These are phyloP conservation scores for Colletotrichum sp. DNA, from an alignment of 2,329 filamentous ascomycete genomes.

Conservation along the genomic window DNA sequence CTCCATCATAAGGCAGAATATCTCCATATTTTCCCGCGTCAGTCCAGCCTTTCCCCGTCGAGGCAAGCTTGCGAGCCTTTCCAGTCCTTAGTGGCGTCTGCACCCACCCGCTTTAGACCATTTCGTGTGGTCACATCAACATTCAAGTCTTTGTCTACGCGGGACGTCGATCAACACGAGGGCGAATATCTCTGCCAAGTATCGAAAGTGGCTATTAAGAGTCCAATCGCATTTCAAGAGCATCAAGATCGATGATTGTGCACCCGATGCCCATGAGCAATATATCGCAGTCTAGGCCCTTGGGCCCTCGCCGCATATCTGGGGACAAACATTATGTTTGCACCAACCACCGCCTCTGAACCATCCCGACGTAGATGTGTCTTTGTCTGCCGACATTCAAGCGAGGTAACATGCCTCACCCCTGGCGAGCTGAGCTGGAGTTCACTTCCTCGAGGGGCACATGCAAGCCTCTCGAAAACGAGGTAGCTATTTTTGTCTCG, in stretches of 20 bases:
- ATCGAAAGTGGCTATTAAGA: not conserved
- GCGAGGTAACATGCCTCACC: not conserved
- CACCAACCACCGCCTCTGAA: not conserved
- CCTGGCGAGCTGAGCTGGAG: not conserved
- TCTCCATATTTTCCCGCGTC: not conserved
- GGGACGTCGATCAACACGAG: not conserved
- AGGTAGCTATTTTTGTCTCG: not conserved
- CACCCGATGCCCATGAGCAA: not conserved
- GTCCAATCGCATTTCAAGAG: not conserved
- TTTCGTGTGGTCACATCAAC: not conserved
- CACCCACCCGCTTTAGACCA: not conserved
- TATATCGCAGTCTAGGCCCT: not conserved
- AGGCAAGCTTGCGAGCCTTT: not conserved
- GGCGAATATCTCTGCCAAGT: not conserved
- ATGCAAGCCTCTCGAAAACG: not conserved
- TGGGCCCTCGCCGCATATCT: not conserved
- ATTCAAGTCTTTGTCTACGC: not conserved
- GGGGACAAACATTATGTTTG: not conserved
- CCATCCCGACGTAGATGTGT: not conserved
- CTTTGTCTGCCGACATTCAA: not conserved
- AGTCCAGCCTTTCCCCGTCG: not conserved
- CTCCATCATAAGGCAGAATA: not conserved
- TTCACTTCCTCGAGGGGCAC: not conserved
- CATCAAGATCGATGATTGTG: not conserved
- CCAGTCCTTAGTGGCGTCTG: not conserved